Percentiles rank a stretch among this genome's conserved stretches.
Evolutionary conservation across 2,329 filamentous ascomycete species (phyloP).

Genomic region (Fusarium scirpi): DNA sequence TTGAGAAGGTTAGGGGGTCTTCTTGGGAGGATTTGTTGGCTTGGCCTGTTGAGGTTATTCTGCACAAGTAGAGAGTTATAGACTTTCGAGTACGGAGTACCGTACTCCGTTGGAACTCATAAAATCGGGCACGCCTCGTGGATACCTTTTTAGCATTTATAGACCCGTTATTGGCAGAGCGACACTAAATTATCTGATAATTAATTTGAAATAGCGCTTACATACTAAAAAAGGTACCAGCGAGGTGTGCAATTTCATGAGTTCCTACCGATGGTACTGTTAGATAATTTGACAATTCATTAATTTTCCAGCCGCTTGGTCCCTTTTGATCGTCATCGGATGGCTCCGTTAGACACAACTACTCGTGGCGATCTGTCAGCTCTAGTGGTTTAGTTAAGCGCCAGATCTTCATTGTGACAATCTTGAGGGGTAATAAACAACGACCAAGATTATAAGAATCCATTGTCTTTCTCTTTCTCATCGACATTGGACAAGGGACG

Average conservation of each 20-base stretch:
- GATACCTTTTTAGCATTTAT: no score
- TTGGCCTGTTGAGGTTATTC: slow-evolving; percentile 23
- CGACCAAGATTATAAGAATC: neutral
- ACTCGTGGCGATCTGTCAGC: neutral
- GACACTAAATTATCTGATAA: no score
- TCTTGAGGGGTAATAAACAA: neutral
- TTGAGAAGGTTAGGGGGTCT: slow-evolving; percentile 31
- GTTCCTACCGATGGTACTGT: no score
- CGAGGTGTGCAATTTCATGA: no score
- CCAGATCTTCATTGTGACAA: neutral
- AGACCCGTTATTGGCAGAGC: no score
- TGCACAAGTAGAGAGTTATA: neutral
- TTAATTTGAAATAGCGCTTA: no score
- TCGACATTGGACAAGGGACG: no score
- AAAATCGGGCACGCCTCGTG: no score
- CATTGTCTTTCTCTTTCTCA: fast-evolving
- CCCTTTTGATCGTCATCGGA: neutral
- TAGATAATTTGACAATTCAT: neutral
- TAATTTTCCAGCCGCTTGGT: neutral
- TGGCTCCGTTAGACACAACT: neutral
- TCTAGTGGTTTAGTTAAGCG: neutral
- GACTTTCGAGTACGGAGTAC: no score
- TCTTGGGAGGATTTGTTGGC: slow-evolving; percentile 30
- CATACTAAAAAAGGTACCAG: no score
- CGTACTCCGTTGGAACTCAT: no score